Percentiles rank a stretch among this genome's conserved stretches.
These are phyloP conservation scores for Kluyveromyces starmeri DNA, from an alignment of 805 yeast species.

Conservation along the genomic window DNA sequence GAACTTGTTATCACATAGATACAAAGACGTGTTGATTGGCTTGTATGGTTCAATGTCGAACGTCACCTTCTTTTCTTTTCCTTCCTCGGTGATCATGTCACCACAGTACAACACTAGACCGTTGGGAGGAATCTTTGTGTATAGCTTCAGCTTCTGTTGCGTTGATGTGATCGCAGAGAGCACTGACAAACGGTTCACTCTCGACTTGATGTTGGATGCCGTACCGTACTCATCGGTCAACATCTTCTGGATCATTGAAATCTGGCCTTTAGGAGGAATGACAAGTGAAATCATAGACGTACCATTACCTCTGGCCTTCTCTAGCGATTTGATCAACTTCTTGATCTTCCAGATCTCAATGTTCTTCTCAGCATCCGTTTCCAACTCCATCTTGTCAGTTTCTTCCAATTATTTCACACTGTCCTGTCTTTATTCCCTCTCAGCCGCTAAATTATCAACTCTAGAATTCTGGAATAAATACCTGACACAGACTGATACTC, in stretches of 20 bases:
- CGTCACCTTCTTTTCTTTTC: slow-evolving; percentile 93
- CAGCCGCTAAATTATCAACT: too few relatives aligned
- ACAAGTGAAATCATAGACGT: slow-evolving; percentile 97
- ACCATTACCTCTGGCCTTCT: slow-evolving; percentile 95
- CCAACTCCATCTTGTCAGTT: slow-evolving; percentile 13
- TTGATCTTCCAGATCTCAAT: slow-evolving; percentile 99
- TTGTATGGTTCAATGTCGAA: slow-evolving; percentile 98
- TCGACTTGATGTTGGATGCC: slow-evolving; percentile 94
- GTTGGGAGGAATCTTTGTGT: slow-evolving; percentile 82
- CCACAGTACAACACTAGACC: slow-evolving; percentile 98
- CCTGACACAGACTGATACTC: too few relatives aligned
- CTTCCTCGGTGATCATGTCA: slow-evolving; percentile 94
- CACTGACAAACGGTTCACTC: slow-evolving; percentile 94
- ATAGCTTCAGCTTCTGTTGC: slow-evolving; percentile 89
- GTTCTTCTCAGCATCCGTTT: slow-evolving; percentile 86
- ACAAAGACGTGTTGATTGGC: slow-evolving; percentile 95
- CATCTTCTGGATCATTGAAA: slow-evolving; percentile 79
- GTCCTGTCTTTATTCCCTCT: too few relatives aligned
- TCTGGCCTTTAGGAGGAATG: slow-evolving; percentile 93
- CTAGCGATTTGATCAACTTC: slow-evolving; percentile 81
- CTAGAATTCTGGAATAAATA: too few relatives aligned
- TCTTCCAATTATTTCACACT: too few relatives aligned
- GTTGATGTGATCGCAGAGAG: slow-evolving; percentile 96
- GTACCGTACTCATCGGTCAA: slow-evolving; percentile 98
- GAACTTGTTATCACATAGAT: slow-evolving; percentile 95